Base-by-base conservation (phyloP, 768 basidiomycete species). In the Hirschioporus abietinus region DNA sequence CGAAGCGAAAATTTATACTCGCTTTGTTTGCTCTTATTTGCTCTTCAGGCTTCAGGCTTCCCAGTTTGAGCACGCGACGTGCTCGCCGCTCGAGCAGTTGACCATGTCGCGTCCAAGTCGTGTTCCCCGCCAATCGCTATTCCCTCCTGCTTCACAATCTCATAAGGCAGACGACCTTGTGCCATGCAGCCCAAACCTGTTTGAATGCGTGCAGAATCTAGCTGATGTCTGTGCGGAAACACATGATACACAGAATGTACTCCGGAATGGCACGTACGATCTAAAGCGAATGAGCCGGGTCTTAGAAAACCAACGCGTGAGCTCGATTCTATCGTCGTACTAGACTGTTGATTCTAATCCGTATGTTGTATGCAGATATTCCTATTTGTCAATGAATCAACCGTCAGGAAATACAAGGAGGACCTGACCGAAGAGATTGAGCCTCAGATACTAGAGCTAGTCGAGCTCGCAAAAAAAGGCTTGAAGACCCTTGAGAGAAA, bases 171-270 rank as follows among this genome's bases (percentile, higher is more conserved):
- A 92, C 58, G 81, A 77, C 6, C 82, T 88, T 68, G 84, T 86
- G 0, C 81, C 83, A 66, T 92, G 90, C 71, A 90, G 90, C 2
- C 89, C 86, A 0, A 86, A 86, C 75, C 79, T 93, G 20, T 83
- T 82, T 64, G 91, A 92, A 76, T 92, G 91, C 71, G 91, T 93
- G 4, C 78, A 83, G 70, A 87, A 88, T 0, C 86, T 92, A 84
- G 89, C 92, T 71, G 89, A 91, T 70, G 92, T 91, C 70, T 92
- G 90, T 72, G 88, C 91, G 74, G 77, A 92, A 89, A 85, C 86
- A 26, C 79, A 84, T 68, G 89, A 89, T 74, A 86, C 89, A 10
- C 89, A 92, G 66, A 79, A 84, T 34, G 79, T 91, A 15, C 82
- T 93, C 1, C 81, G 88, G 23, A 83, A 86, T 70, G 91, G 91